Base-by-base conservation (phyloP, 83 land plant species). In the Isoetes engelmannii region DNA sequence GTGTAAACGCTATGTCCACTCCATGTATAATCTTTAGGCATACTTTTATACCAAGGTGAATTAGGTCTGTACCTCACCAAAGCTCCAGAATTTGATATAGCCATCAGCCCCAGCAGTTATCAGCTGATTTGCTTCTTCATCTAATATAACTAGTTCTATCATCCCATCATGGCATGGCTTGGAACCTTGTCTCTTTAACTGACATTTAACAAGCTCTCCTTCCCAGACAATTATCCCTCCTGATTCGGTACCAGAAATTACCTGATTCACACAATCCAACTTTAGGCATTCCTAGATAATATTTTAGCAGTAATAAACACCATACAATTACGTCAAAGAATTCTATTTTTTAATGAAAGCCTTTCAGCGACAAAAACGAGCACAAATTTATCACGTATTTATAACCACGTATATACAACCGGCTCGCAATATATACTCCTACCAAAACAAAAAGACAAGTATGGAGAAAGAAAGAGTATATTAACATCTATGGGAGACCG, bases 151-250 rank as follows among this genome's bases (percentile, higher is more conserved):
- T 45, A 69, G 50, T 37, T 79, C 81, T 51, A 79, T 57, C 81
- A 79, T 74, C 5, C 81, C 81, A 55, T 74, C 64, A 67, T 79
- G 81, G 64, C 81, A 79, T 8, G 59, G 59, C 8, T 49, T 50
- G 8, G 68, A 76, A 47, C 81, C 81, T 21, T 74, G 77, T 51
- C 74, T 74, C 66, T 74, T 79, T 5, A 79, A 64, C 68, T 79
- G 81, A 59, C 81, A 74, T 42, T 79, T 79, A 47, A 79, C 68
- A 55, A 79, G 78, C 13, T 63, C 78, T 51, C 71, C 81, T 60
- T 79, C 81, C 81, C 81, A 79, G 19, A 79, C 78, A 10, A 79
- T 44, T 44, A 79, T 63, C 7, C 71, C 67, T 53, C 81, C 81
- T 53, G 68, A 37, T 65, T 79, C 81, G 57, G 81, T 74, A 48